These are phyloP conservation scores for Dryas drummondii DNA, from an alignment of 306 rosid species.

Conservation along the genomic window DNA sequence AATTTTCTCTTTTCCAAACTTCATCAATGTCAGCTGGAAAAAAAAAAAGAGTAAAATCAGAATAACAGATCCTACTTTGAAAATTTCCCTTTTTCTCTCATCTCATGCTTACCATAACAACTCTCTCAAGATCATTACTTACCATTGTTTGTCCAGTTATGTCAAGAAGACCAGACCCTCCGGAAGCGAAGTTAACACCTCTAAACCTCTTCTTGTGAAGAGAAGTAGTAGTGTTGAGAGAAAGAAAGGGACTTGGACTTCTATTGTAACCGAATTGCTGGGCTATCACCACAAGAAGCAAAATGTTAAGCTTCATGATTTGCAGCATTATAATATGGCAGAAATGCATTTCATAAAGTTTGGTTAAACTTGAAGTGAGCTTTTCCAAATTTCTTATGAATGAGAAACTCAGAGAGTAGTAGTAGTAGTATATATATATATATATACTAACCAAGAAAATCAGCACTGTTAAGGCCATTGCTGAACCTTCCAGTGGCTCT, in stretches of 20 bases:
- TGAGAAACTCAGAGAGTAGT: background rate
- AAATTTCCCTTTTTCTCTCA: background rate
- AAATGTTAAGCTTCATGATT: background rate
- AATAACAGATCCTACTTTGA: background rate
- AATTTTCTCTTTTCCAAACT: background rate
- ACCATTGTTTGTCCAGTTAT: constrained; percentile 25
- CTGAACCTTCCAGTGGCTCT: constrained; percentile 38
- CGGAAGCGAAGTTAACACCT: constrained; percentile 35
- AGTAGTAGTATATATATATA: background rate
- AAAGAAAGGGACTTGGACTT: constrained; percentile 31
- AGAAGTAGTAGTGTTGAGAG: background rate
- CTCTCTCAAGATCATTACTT: background rate
- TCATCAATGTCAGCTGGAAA: constrained; percentile 7
- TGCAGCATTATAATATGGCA: background rate
- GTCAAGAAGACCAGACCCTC: constrained; percentile 33
- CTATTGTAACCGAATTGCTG: constrained; percentile 15
- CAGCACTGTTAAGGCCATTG: constrained; percentile 34
- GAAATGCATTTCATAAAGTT: no score
- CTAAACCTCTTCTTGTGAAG: constrained; percentile 11
- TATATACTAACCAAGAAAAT: constrained; percentile 30
- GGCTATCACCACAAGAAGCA: constrained; percentile 19
- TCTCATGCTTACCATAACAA: background rate
- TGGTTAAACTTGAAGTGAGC: no score
- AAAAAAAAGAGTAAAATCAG: background rate
- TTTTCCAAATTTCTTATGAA: no score